Evolutionary conservation across 2,329 filamentous ascomycete genomes (phyloP), one percentile per base, ranked within the genome.

Genomic region (Neofusicoccum cordaticola): DNA sequence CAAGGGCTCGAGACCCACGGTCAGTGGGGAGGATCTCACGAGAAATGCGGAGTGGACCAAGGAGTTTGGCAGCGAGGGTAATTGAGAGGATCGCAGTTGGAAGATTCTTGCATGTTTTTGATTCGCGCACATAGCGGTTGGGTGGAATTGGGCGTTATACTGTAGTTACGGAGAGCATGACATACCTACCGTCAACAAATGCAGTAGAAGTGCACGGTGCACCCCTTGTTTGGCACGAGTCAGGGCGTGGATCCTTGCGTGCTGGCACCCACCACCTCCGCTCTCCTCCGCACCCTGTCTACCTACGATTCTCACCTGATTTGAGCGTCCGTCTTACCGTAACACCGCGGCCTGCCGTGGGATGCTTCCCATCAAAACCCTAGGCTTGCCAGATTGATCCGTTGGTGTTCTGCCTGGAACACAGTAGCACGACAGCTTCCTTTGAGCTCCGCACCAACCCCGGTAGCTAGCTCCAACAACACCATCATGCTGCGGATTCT

Each of bases 31-130:
- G 58, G 96, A 99, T 75, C 84, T 99, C 51, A 85, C 87, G 69
- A 85, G 87, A 72, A 97, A 94, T 76, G 84, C 90, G 52, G 93
- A 97, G 50, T 99, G 95, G 95, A 99, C 95, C 9, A 86, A 90
- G 72, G 93, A 98, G 80, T 98, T 98, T 79, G 94, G 94, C 64
- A 96, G 92, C 75, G 94, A 97, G 77, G 94, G 94, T 12, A 53
- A 52, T 37, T 63, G 22, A 63, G 51, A 63, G 37, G 19, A 39
- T 19, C 31, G 39, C 52, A 11, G 39, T 15, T 5, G 35, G 47
- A 17, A 15, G 39, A 19, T 8, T 45, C 48, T 15, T 42, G 47
- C 34, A 34, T 42, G 22, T 50, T 47, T 56, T 47, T 60, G 42
- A 47, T 60, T 60, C 31, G 56, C 56, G 42, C 44, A 63, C 61